phyloP scores from a whole-genome alignment of 768 basidiomycete genomes.

The Paxillus rubicundulus region DNA sequence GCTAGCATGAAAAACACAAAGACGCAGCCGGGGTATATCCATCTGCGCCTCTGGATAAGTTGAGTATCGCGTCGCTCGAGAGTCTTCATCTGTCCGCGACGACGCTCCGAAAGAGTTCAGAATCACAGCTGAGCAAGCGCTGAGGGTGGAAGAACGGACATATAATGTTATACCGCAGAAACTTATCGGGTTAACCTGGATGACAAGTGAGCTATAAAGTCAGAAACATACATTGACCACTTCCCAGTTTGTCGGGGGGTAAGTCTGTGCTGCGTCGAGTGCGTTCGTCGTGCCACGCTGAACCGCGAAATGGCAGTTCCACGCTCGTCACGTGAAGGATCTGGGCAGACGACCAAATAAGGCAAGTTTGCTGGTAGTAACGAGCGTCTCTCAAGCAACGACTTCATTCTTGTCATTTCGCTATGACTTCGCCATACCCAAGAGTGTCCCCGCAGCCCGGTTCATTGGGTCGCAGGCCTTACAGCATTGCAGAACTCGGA shows the following conservation, averaged over 20 bases:
- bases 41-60: constrained; percentile 24
- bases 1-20: constrained; percentile 50
- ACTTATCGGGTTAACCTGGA: constrained; percentile 1
- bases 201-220: neutral
- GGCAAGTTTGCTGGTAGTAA: constrained; percentile 8
- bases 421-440: constrained; percentile 13
- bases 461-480: constrained; percentile 39
- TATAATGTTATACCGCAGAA: neutral
- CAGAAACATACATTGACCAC: neutral
- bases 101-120: too few relatives aligned
- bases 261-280: neutral
- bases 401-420: constrained; percentile 4
- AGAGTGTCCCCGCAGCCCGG: constrained; percentile 5
- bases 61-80: constrained; percentile 5
- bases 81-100: constrained; percentile 15
- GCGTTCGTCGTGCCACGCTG: neutral
- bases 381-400: neutral
- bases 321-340: neutral
- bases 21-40: constrained; percentile 41
- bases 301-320: too few relatives aligned
- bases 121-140: neutral
- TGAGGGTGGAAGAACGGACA: neutral
- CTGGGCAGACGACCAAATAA: neutral
- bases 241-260: neutral
- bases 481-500: constrained; percentile 65